phyloP scores from a whole-genome alignment of 1,284 basidiomycete species.

The Anthracocystis walkeri region DNA sequence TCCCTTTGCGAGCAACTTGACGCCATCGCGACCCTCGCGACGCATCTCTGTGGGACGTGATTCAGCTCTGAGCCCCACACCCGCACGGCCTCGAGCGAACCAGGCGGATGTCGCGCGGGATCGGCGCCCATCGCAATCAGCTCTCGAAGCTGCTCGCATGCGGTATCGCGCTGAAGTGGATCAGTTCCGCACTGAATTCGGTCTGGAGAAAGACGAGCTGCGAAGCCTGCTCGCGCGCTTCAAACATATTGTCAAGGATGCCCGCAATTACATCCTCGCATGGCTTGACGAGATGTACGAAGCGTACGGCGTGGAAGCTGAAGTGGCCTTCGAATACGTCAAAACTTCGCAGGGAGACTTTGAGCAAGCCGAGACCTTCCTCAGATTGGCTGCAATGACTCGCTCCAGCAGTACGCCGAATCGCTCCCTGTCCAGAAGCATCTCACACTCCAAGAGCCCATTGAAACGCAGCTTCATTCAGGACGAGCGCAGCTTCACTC shows the following conservation, averaged over 20 bases:
- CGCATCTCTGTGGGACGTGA: not conserved
- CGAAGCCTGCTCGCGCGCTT: slow-evolving; percentile 25
- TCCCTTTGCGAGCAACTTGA: not conserved
- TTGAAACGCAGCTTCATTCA: slow-evolving; percentile 7
- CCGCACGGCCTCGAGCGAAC: not conserved
- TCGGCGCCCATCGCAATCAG: not conserved
- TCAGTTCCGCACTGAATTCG: slow-evolving; percentile 26
- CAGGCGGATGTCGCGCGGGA: not conserved
- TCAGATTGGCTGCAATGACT: slow-evolving; percentile 20
- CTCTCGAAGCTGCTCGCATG: slow-evolving; percentile 19
- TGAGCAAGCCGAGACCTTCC: slow-evolving; percentile 33
- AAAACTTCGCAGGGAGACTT: slow-evolving; percentile 41
- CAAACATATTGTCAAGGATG: slow-evolving; percentile 19
- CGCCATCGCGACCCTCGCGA: slow-evolving; percentile 12
- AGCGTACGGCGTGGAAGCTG: slow-evolving; percentile 22
- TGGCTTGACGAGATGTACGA: slow-evolving; percentile 27
- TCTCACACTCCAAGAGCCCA: slow-evolving; percentile 15
- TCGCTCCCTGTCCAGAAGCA: slow-evolving; percentile 10
- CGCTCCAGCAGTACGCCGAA: slow-evolving; percentile 12
- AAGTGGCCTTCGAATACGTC: slow-evolving; percentile 39
- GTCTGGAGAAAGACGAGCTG: slow-evolving; percentile 13
- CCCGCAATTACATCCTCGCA: slow-evolving; percentile 15
- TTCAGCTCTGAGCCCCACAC: not conserved
- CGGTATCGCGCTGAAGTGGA: slow-evolving; percentile 27
- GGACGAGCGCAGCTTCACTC: slow-evolving; percentile 11